Conservation (phyloP, 805 yeast species). For the Wickerhamiella hasegawae region DNA sequence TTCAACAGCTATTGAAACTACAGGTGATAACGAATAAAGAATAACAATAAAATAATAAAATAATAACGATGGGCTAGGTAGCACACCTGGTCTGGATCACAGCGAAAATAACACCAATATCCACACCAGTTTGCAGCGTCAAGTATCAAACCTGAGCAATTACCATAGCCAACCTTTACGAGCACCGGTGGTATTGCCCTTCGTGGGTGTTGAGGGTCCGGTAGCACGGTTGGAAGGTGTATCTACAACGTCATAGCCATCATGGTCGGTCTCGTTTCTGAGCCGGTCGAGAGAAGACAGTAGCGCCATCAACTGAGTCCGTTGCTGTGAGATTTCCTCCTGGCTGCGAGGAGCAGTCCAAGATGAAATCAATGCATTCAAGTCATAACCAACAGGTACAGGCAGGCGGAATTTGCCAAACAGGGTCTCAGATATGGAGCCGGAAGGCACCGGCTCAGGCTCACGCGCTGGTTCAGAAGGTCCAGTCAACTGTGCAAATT, state of each 20-base stretch:
- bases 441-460: background rate
- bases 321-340: conserved; percentile 4
- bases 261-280: conserved; percentile 3
- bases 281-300: conserved; percentile 7
- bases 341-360: conserved; percentile 3
- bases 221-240: background rate
- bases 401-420: conserved; percentile 18
- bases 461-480: conserved; percentile 1
- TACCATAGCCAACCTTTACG: too few relatives aligned
- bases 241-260: conserved; percentile 4
- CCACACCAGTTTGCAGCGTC: too few relatives aligned
- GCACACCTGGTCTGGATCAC: too few relatives aligned
- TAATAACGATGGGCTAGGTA: too few relatives aligned
- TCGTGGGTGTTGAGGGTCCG: background rate
- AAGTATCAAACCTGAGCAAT: too few relatives aligned
- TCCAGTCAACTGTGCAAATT: conserved; percentile 5
- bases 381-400: conserved; percentile 10
- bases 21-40: too few relatives aligned
- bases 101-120: too few relatives aligned
- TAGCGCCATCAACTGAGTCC: conserved; percentile 9
- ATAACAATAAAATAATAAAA: too few relatives aligned
- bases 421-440: conserved; percentile 9
- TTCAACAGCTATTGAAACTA: too few relatives aligned
- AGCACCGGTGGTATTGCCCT: background rate
- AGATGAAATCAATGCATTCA: conserved; percentile 9